Evolutionary conservation across 805 yeast genomes (phyloP), one percentile per base, ranked within the genome.

Genomic region (Yarrowia osloensis): DNA sequence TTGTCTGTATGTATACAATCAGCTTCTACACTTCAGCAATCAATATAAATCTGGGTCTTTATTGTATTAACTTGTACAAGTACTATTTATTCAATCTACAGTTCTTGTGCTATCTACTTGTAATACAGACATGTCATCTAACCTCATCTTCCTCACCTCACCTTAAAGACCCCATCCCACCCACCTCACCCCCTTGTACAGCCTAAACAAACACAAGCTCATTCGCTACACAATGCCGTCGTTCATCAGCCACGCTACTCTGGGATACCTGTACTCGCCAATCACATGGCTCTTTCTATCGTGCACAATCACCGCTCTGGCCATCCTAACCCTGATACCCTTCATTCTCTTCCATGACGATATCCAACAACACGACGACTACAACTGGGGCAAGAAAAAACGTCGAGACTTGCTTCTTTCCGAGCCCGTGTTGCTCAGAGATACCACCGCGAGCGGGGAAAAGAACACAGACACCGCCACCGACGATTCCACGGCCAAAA

Each of bases 241-340:
- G 4, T 55, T 37, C 28, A 22, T n/a, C 4, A 11, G 35, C 5
- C 26, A 55, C 2, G 17, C 47, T 3, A 12, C 47, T 5, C 12
- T 39, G 26, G 49, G 49, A 19, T 40, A 26, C 31, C 35, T 40
- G 19, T 12, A 7, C 4, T 39, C 47, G 4, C 63, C 63, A 7
- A 40, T 57, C 37, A 40, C 49, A 11, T 57, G 63, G 63, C 49
- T 57, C 4, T 40, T 57, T 5, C 4, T 39, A 9, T 57, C 63
- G 3, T 57, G 63, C 22, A 19, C 26, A 39, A 11, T 57, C 49
- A 57, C 63, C 7, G 35, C 63, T 6, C 4, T 57, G 21, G 63
- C 49, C 6, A 57, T 57, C 9, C 26, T 57, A 6, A 26, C 63
- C 11, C 49, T 57, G 11, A 22, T 57, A 7, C 63, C 63, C 11